Evolutionary conservation across 805 yeast genomes (phyloP), one percentile per base, ranked within the genome.

Genomic region (Monosporozyma aerobia): DNA sequence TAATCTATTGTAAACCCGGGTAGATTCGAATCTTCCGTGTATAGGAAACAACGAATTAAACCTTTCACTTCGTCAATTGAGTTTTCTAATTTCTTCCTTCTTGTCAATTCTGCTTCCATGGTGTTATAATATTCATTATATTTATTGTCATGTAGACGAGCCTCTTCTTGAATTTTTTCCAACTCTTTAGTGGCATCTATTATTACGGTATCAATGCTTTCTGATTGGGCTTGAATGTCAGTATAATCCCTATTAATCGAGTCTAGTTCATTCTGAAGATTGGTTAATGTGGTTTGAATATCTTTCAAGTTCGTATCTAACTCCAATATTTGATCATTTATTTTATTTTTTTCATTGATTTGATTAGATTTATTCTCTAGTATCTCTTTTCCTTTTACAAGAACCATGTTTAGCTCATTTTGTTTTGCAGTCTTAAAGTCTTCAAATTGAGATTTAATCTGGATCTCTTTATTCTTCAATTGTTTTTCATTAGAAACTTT

Each of bases 11-110:
- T 29, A 23, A 33, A 53, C 10, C 25, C 37, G 23, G 19, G 39
- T 23, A 44, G 32, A 14, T 10, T 49, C 19, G 30, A 49, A 43
- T 50, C 51, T 11, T 53, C 55, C 44, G 61, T 51, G 37, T 63
- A 67, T 6, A 61, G 63, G 47, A 64, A 63, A 40, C 62, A 64
- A 16, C 77, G 60, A 4, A 71, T 59, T 25, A 60, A 62, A 1
- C 73, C 74, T 23, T 60, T 55, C 27, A 67, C 50, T 51, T 73
- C 75, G 50, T 71, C 72, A 16, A 80, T 79, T 1, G 78, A 70
- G 57, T 78, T 77, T 60, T 80, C 82, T 41, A 80, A 61, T 9
- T 71, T 67, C 56, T 76, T 69, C 53, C 77, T 68, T 32, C 74
- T 69, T 23, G 51, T 7, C 43, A 44, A 44, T 39, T 50, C 49